These are phyloP conservation scores for Suillus alpinus DNA, from an alignment of 768 basidiomycete species.

Conservation along the genomic window DNA sequence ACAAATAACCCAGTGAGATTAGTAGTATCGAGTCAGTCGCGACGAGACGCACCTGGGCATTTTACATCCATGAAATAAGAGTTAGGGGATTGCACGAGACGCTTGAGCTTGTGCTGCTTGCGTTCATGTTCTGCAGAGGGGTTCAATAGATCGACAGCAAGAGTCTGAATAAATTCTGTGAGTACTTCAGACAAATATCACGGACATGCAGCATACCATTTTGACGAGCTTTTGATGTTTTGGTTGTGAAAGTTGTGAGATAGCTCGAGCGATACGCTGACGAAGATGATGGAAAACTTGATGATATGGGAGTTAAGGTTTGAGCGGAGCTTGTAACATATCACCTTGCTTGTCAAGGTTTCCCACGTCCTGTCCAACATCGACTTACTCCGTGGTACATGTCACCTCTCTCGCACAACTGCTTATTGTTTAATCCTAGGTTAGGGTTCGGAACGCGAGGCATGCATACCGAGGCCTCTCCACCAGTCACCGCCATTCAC, in stretches of 20 bases:
- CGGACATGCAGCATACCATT: background rate
- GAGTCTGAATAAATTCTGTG: constrained; percentile 56
- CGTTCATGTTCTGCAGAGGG: constrained; percentile 84
- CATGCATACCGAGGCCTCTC: no score
- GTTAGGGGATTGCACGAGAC: constrained; percentile 96
- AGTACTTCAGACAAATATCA: background rate
- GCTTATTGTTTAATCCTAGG: no score
- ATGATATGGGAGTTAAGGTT: constrained; percentile 3
- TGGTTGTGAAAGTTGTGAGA: background rate
- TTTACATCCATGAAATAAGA: constrained; percentile 99
- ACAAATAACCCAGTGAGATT: background rate
- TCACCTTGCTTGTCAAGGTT: no score
- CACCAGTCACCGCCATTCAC: no score
- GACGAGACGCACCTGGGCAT: constrained; percentile 76
- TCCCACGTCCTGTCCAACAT: no score
- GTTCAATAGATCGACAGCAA: constrained; percentile 97
- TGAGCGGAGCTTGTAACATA: background rate
- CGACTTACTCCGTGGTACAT: no score
- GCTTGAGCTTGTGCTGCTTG: constrained; percentile 97
- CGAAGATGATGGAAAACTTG: background rate
- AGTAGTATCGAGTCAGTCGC: no score
- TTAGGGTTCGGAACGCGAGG: no score
- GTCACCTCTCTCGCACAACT: no score
- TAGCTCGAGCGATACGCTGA: background rate
- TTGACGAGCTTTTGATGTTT: background rate